Conservation (phyloP, 306 rosid species). For the Carpinus viminea region DNA sequence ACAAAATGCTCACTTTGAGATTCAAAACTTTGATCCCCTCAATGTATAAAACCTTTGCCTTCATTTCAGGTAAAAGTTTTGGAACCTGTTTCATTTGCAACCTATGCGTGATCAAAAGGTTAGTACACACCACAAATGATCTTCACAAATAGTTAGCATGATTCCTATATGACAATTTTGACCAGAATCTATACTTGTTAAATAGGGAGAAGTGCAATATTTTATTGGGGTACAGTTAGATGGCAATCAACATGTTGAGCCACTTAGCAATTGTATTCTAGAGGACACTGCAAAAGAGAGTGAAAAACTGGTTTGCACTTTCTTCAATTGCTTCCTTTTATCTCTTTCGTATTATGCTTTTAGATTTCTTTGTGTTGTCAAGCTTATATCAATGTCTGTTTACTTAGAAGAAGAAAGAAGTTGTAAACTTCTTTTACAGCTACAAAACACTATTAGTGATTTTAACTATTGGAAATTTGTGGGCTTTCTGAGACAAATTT, state of each 20-base stretch:
- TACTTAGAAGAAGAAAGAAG: neutral
- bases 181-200: conserved; percentile 13
- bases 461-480: neutral
- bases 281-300: conserved; percentile 69
- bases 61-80: conserved; percentile 83
- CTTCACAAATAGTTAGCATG: conserved; percentile 15
- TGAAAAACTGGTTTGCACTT: conserved; percentile 62
- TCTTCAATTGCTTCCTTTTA: conserved; percentile 23
- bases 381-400: too few relatives aligned
- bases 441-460: neutral
- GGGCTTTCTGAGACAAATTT: conserved; percentile 10
- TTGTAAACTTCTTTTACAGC: neutral
- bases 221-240: conserved; percentile 98
- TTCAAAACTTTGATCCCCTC: too few relatives aligned
- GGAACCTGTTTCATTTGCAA: conserved; percentile 97
- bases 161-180: neutral
- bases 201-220: conserved; percentile 96
- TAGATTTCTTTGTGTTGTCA: conserved; percentile 5
- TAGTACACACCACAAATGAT: neutral
- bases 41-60: conserved; percentile 22
- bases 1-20: neutral
- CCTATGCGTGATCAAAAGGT: conserved; percentile 99
- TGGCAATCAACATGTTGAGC: conserved; percentile 95
- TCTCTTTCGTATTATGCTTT: conserved; percentile 1
- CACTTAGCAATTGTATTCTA: conserved; percentile 67